A percentile compares a stretch with the other conserved stretches of the same genome.
phyloP scores from a whole-genome alignment of 106 monocot genomes.

The Dioscorea alata region DNA sequence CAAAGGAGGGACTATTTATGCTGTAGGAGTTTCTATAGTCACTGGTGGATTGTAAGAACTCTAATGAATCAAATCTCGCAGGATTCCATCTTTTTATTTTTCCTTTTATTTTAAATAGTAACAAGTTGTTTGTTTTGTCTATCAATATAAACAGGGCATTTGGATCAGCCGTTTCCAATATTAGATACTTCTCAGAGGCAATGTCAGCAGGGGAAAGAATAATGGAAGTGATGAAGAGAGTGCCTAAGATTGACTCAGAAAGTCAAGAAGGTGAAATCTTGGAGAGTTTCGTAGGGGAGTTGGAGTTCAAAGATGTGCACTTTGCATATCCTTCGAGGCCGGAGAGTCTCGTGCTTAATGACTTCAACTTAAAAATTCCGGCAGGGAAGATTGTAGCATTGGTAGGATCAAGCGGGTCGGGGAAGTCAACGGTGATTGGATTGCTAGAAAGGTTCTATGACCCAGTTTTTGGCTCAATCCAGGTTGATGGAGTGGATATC shows the following conservation, averaged over 20 bases:
- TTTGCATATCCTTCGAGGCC: too few relatives aligned
- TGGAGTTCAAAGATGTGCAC: constrained; percentile 43
- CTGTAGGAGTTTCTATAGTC: constrained; percentile 43
- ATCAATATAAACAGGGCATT: constrained; percentile 25
- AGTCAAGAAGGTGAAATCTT: constrained; percentile 46
- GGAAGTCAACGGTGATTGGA: constrained; percentile 62
- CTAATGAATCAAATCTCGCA: too few relatives aligned
- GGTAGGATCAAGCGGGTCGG: constrained; percentile 67
- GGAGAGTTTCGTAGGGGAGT: constrained; percentile 36
- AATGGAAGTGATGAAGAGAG: constrained; percentile 40
- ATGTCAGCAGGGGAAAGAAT: constrained; percentile 50
- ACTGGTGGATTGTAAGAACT: constrained; percentile 57
- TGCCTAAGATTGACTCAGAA: constrained; percentile 76
- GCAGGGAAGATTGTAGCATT: constrained; percentile 39
- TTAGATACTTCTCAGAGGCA: constrained; percentile 82
- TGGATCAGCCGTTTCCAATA: constrained; percentile 65
- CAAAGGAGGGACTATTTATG: constrained; percentile 67
- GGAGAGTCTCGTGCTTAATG: too few relatives aligned
- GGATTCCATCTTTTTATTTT: neutral
- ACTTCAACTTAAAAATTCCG: too few relatives aligned
- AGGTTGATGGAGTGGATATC: constrained; percentile 68
- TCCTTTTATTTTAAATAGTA: neutral
- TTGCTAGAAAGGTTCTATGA: constrained; percentile 71
- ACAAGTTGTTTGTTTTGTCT: neutral
- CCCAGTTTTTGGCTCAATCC: constrained; percentile 29